Percentiles rank a stretch among this genome's conserved stretches.
These are phyloP conservation scores for Choiromyces venosus DNA, from an alignment of 495 filamentous ascomycete genomes.

Conservation along the genomic window DNA sequence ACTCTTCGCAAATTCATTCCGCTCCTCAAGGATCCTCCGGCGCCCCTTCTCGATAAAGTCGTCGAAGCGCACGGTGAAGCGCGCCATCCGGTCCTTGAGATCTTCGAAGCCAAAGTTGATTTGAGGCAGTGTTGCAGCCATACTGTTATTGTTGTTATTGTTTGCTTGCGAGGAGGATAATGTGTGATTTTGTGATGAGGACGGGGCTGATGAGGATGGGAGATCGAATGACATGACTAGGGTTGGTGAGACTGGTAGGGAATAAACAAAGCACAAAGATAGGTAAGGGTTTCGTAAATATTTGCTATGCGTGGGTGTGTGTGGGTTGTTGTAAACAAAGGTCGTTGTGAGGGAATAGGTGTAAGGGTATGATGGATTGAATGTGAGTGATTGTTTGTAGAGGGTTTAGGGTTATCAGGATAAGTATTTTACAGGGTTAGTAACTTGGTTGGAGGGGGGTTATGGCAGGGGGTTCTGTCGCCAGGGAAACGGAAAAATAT, in stretches of 20 bases:
- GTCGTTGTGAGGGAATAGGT: not conserved
- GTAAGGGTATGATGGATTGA: not conserved
- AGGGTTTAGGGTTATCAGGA: too few species aligned
- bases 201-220: not conserved
- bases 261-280: not conserved
- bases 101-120: slow-evolving; percentile 97
- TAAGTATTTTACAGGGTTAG: too few species aligned
- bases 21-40: slow-evolving; percentile 81
- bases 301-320: not conserved
- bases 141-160: slow-evolving; percentile 22
- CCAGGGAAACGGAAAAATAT: not conserved
- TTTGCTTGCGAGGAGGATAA: slow-evolving; percentile 3
- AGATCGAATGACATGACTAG: slow-evolving; percentile 13
- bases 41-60: slow-evolving; percentile 86
- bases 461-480: not conserved
- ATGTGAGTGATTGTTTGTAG: not conserved
- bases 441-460: not conserved
- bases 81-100: slow-evolving; percentile 86
- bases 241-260: not conserved
- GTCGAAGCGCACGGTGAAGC: slow-evolving; percentile 87
- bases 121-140: slow-evolving; percentile 70
- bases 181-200: slow-evolving; percentile 53
- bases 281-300: not conserved
- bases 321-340: not conserved
- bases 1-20: slow-evolving; percentile 88